Evolutionary conservation across 2,329 filamentous ascomycete species (phyloP), one percentile per base, ranked within the genome.

Genomic region (Corinectria fuckeliana): DNA sequence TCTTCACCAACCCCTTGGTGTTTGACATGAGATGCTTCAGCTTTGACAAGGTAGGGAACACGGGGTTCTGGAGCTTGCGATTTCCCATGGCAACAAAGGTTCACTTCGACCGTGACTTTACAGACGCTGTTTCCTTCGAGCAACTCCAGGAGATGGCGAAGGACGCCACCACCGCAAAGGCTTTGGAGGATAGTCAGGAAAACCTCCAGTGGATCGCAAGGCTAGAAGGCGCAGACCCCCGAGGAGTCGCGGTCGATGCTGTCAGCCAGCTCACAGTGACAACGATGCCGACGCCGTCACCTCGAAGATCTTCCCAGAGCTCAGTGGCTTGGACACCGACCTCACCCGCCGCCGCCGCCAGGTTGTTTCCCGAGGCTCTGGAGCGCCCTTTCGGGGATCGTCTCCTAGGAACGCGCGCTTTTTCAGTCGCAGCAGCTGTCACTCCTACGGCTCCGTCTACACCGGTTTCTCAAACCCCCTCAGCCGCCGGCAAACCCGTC

Each of bases 1-100:
- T 88, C 1, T 96, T 96, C 72, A 83, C 81, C 6, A 79, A 81
- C 0, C 92, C 92, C 0, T 84, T 92, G 18, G 86, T 97, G 0
- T 91, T 93, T 56, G 93, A 96, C 66, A 79, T 96, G 59, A 82
- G 91, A 21, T 93, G 92, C 52, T 91, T 91, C 62, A 88, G 89
- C 0, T 97, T 93, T 66, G 90, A 92, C 60, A 91, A 89, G 69
- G 82, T 85, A 3, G 83, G 86, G 4, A 88, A 90, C 68, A 87
- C 86, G 13, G 81, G 82, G 1, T 93, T 91, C 69, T 92, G 87
- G 79, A 88, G 88, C 59, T 84, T 92, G 51, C 84, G 93, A 1
- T 96, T 96, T 69, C 90, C 93, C 1, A 81, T 85, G 2, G 85
- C 94, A 3, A 82, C 86, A 56, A 96, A 94, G 69, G 81, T 96